Evolutionary conservation across 228 moss, liverwort and hornwort species (phyloP), one percentile per base, ranked within the genome.

Genomic region (Sphagnum fallax): DNA sequence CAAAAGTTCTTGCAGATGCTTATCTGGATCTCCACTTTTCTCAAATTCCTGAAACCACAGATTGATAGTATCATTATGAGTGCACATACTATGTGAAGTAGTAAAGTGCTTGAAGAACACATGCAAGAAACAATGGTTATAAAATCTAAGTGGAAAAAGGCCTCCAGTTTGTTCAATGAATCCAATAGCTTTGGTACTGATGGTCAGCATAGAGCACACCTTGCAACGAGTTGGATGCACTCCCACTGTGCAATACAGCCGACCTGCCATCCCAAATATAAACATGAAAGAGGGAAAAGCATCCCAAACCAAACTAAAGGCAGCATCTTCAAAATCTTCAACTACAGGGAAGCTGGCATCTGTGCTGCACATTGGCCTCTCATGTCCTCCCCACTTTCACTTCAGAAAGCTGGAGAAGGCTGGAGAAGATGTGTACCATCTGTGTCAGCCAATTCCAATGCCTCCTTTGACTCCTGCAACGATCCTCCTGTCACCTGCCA

Each of bases 201-300:
- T 32, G 32, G 3, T 32, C 32, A 32, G 32, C 32, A 32, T 2
- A 32, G 32, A 73, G 67, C 70, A 65, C 65, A 94, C 94, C 91
- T 60, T 80, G 77, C 90, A 97, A 80, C 97, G 82, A 57, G 97
- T 97, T 52, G 97, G 97, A 71, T 97, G 97, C 66, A 97, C 97
- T 67, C 97, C 97, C 68, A 93, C 88, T 6, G 97, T 97, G 72
- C 93, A 97, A 67, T 84, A 97, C 51, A 97, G 78, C 66, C 97
- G 93, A 64, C 90, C 91, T 94, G 83, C 80, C 71, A 62, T 70
- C 14, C 47, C 32, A 32, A 32, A 32, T 2, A 32, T 32, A 2
- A 32, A 32, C 32, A 32, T 32, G 32, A 49, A 0, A 6, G 15
- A 10, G 49, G 16, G 49, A 10, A 65, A 47, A 49, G 65, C 65